Evolutionary conservation across 164 flowering plant genomes (phyloP), one percentile per base, ranked within the genome.

Genomic region (Chimonanthus praecox): DNA sequence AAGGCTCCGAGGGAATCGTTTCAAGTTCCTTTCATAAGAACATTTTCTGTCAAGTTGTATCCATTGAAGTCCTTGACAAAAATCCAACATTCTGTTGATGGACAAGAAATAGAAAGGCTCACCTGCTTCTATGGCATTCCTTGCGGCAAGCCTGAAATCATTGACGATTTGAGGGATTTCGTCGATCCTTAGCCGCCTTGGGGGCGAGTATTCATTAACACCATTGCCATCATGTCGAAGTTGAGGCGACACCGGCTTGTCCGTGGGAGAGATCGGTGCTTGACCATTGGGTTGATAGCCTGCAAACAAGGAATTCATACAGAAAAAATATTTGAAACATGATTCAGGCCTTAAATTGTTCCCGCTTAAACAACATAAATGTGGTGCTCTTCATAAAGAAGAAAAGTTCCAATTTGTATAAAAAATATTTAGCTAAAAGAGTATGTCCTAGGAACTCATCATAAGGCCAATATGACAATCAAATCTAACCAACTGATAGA

Each of bases 81-180:
- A 54, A 54, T 15, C 11, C 16, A n/a, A 9, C 11, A 54, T 54
- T 54, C 60, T 54, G 5, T 54, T n/a, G 16, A 4, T 54, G 60
- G 15, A 54, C 1, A 54, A 54, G 60, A 54, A n/a, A 54, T 13
- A 54, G 60, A 54, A 54, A 13, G 16, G 60, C 45, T 9, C 46
- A 71, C 74, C 74, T 9, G 74, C 74, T 9, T 72, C 74, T 6
- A 82, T 77, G 47, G 80, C 82, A 69, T 82, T 77, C 64, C 76
- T 76, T 5, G 84, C 82, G 54, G 84, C 84, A 48, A 74, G 21
- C 61, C 72, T 76, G 50, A 82, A 82, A 58, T 82, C 80, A 69
- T 79, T 74, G 49, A 79, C 72, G 15, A 79, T 49, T 43, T 64
- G 58, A 6, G 80, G 80, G 58, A 77, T 82, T 72, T 82, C 82